Conservation (phyloP, 129 eudicot species). For the Sambucus nigra region DNA sequence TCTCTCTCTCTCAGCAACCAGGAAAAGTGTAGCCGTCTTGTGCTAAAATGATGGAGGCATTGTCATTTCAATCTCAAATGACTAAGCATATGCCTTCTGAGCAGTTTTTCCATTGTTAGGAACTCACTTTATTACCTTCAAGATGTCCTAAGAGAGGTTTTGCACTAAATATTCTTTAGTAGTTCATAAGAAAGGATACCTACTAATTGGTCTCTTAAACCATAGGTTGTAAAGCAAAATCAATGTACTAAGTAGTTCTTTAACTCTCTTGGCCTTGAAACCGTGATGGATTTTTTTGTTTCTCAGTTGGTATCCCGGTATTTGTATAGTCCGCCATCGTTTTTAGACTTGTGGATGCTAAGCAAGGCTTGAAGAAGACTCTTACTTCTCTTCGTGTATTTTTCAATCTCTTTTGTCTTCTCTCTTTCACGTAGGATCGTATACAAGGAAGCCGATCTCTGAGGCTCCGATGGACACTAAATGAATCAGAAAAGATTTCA, state of each 20-base stretch:
- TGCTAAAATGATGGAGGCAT: too few species aligned
- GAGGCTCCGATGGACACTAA: slow-evolving; percentile 26
- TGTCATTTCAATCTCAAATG: too few species aligned
- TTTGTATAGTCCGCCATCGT: slow-evolving; percentile 21
- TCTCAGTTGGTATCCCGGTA: slow-evolving; percentile 14
- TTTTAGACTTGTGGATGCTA: slow-evolving; percentile 42
- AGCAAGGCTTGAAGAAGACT: slow-evolving; percentile 57
- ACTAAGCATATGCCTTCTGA: too few species aligned
- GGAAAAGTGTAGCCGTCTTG: too few species aligned
- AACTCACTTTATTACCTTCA: too few species aligned
- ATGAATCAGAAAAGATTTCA: too few species aligned
- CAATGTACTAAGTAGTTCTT: neutral
- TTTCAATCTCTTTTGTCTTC: slow-evolving; percentile 39
- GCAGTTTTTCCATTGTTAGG: too few species aligned
- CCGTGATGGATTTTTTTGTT: neutral
- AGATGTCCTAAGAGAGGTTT: too few species aligned
- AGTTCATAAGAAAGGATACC: neutral
- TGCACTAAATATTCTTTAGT: too few species aligned
- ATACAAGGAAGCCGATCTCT: slow-evolving; percentile 32
- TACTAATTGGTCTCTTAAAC: neutral
- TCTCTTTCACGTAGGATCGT: slow-evolving; percentile 28
- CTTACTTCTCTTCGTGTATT: slow-evolving; percentile 53
- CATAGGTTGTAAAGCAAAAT: neutral
- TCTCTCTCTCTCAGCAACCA: too few species aligned
- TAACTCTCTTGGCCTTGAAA: too few species aligned